Evolutionary conservation across 805 yeast species (phyloP), one percentile per base, ranked within the genome.

Genomic region (Pichia eremophila): DNA sequence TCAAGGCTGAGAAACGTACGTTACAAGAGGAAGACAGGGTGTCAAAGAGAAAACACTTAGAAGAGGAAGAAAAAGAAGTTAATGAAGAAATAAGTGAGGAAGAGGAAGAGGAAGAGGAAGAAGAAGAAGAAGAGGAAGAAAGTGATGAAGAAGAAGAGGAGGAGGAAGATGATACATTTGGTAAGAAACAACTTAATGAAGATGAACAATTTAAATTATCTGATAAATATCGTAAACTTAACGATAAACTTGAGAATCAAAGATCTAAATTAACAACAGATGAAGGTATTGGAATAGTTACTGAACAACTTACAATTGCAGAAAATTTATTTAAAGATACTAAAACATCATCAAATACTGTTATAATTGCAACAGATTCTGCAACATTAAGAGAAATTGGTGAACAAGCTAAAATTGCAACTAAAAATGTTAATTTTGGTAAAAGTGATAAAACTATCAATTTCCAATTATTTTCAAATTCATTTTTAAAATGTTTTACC

Each of bases 361-460:
- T 69, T 51, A 54, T 74, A 10, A 70, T 74, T 31, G 85, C 86
- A 0, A 72, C 75, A 48, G 95, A 85, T 61, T 73, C 91, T 1
- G 78, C 78, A 47, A 79, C 83, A 6, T 69, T 85, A 54, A 68
- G 70, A 31, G 79, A 74, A 50, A 74, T 83, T 11, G 74, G 85
- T 36, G 75, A 74, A 48, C 72, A 82, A 56, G 81, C 87, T 12
- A 79, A 81, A 38, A 64, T 79, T 22, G 83, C 84, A 41, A 78
- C 85, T 3, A 70, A 78, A 44, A 81, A 78, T 61, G 56, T 83
- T 53, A 76, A 75, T 46, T 64, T 83, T 44, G 87, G 83, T 4
- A 73, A 74, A 43, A 67, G 74, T 4, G 79, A 75, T 11, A 68
- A 72, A n/a, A 62, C 75, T 2, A 57, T 84, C 6, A 71, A 71